These are phyloP conservation scores for Saccharomycopsis vini DNA, from an alignment of 805 yeast species.

Conservation along the genomic window DNA sequence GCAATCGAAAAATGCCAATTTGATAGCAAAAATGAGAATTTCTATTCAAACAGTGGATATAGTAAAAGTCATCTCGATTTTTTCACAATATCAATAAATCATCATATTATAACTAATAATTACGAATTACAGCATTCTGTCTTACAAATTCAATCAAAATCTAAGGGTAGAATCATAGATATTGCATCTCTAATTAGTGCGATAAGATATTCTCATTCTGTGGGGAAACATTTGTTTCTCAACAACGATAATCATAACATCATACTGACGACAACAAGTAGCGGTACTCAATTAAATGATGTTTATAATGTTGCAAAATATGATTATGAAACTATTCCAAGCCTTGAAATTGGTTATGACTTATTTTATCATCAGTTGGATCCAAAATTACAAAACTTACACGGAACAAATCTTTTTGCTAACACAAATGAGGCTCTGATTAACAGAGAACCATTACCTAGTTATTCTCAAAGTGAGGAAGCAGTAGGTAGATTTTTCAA, in stretches of 20 bases:
- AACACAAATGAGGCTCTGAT: background rate
- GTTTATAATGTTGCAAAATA: background rate
- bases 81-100: background rate
- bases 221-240: constrained; percentile 13
- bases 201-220: constrained; percentile 15
- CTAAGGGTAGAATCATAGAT: constrained; percentile 11
- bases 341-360: constrained; percentile 14
- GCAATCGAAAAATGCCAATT: constrained; percentile 16
- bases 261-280: too few species aligned
- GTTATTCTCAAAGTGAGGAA: constrained; percentile 13
- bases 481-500: constrained; percentile 18
- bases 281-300: too few species aligned
- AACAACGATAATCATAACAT: background rate
- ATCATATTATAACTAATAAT: background rate
- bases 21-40: constrained; percentile 8
- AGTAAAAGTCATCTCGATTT: too few species aligned
- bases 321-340: constrained; percentile 2
- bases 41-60: too few species aligned
- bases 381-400: constrained; percentile 9
- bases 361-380: constrained; percentile 16
- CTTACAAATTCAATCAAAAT: constrained; percentile 13
- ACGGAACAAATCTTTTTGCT: constrained; percentile 2
- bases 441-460: constrained; percentile 9
- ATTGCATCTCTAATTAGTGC: constrained; percentile 17
- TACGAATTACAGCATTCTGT: background rate